Evolutionary conservation across 768 basidiomycete species (phyloP), one percentile per base, ranked within the genome.

Genomic region (Podaxis sp.): DNA sequence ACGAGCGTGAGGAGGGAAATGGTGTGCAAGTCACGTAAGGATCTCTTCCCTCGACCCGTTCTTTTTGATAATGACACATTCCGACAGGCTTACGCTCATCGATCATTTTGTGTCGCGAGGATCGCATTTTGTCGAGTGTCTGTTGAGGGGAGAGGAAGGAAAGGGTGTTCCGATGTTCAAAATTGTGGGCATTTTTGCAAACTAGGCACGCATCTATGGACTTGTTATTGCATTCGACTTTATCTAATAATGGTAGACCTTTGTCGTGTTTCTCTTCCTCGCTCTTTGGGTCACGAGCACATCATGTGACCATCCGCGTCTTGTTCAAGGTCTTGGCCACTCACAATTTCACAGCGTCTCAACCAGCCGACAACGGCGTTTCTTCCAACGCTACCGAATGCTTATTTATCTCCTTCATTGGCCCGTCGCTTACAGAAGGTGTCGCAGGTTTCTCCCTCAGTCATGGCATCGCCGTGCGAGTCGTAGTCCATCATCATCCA

Each of bases 111-210:
- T 99, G 33, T 72, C 87, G n/a, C 79, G 84, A 40, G 96, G 97
- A 2, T 90, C 93, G 48, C 97, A 99, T 74, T 99, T 83, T 73
- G 91, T 97, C 63, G 95, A 98, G 71, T 99, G 96, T 73, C 77
- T 89, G 73, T 75, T 97, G 48, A 68, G 90, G 68, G 96, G 96
- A 2, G 93, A 95, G 71, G 95, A 96, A 70, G 95, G 94, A 1
- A 78, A 85, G 69, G 79, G 79, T 58, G 89, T 95, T 7, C 84
- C 89, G 7, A 78, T 85, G 51, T 98, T 98, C 82, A 96, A 92
- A 78, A 87, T 99, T 66, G 83, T 97, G 38, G 96, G 96, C 44
- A 82, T 98, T 66, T 97, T 95, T 73, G 78, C 93, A 49, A 90
- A 90, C 57, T 95, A 74, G 69, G 62, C 33, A 42, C 0, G 17